phyloP scores from a whole-genome alignment of 1,139 yeast species.

The Magnusiomyces tetraspermus region DNA sequence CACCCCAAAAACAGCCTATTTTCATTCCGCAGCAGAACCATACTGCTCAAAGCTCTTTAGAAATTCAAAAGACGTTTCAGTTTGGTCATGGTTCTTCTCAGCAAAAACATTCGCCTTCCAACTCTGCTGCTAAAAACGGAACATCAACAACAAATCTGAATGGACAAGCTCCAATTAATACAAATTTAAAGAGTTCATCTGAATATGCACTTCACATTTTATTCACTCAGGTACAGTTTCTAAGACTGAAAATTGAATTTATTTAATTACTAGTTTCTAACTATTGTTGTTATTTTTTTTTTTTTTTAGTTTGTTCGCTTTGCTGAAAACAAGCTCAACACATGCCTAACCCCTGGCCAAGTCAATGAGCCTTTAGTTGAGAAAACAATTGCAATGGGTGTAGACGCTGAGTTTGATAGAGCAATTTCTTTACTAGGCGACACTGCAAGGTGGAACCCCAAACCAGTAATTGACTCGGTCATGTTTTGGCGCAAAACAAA shows the following conservation, averaged over 20 bases:
- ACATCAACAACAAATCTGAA: background rate
- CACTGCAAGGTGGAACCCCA: conserved; percentile 81
- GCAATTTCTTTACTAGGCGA: conserved; percentile 80
- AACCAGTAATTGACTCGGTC: conserved; percentile 93
- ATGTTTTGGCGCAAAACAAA: conserved; percentile 97
- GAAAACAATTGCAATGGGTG: conserved; percentile 77
- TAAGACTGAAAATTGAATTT: background rate
- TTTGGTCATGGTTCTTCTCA: conserved; percentile 6
- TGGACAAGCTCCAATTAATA: conserved; percentile 2
- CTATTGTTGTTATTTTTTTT: background rate
- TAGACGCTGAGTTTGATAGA: conserved; percentile 76
- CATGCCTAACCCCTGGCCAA: conserved; percentile 50
- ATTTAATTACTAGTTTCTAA: background rate
- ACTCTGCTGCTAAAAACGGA: background rate
- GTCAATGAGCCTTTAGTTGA: conserved; percentile 73
- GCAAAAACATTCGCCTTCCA: background rate
- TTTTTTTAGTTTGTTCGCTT: conserved; percentile 59
- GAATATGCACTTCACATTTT: conserved; percentile 90
- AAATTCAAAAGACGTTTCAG: background rate
- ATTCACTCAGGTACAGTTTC: conserved; percentile 67
- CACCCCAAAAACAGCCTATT: no score
- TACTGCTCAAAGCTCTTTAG: conserved; percentile 4
- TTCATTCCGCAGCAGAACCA: no score
- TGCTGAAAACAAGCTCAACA: conserved; percentile 75
- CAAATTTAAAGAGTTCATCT: conserved; percentile 58